Evolutionary conservation across 106 monocot species (phyloP).

Genomic region (Dendrobium catenatum): DNA sequence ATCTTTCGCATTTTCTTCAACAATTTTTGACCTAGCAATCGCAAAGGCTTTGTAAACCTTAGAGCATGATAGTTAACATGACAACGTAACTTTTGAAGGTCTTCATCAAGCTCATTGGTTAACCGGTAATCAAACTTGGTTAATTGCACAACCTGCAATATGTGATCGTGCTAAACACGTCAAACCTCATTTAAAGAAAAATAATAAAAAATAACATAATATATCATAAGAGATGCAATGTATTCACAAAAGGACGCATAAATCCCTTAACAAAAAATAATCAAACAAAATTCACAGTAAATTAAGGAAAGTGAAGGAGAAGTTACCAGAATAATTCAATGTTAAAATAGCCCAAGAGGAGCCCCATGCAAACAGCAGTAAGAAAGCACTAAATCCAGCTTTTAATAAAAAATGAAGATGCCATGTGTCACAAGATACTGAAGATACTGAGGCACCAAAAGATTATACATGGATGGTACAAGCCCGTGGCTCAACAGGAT

Average conservation of each 20-base stretch:
- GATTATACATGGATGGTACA: not conserved
- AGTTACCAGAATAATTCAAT: not conserved
- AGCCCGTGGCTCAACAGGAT: not conserved
- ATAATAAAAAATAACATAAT: not conserved
- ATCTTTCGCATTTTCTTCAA: slow-evolving; percentile 56
- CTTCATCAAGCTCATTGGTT: slow-evolving; percentile 61
- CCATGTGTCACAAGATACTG: not conserved
- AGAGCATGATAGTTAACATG: slow-evolving; percentile 79
- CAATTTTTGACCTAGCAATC: slow-evolving; percentile 45
- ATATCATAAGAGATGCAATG: not conserved
- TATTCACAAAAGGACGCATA: not conserved
- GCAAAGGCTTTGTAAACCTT: slow-evolving; percentile 58
- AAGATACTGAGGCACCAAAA: not conserved
- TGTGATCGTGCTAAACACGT: slow-evolving; percentile 4
- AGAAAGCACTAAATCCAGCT: not conserved
- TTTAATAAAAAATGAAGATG: not conserved
- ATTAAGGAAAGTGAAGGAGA: not conserved
- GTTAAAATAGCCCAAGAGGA: not conserved
- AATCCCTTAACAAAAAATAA: not conserved
- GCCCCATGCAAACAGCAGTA: not conserved
- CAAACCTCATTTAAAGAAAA: not conserved
- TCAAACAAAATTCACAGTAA: not conserved
- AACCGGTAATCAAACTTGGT: slow-evolving; percentile 91
- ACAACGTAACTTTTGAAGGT: slow-evolving; percentile 83
- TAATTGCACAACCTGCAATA: slow-evolving; percentile 73